Base-by-base conservation (phyloP, 148 eudicot genomes). In the Nepenthes gracilis region DNA sequence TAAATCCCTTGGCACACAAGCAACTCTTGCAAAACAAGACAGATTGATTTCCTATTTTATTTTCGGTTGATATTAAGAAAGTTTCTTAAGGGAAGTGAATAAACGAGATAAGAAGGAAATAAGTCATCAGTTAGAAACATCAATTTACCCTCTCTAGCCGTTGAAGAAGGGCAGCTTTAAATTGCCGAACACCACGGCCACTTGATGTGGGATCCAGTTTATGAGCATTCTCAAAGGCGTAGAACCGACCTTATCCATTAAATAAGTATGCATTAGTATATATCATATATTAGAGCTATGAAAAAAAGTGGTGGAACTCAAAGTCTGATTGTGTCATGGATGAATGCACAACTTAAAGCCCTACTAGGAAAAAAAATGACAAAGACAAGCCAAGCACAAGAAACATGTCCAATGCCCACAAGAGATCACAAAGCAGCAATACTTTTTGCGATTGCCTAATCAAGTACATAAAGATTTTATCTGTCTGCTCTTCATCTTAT, bases 181-280 rank as follows among this genome's bases (percentile, higher is more conserved):
- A 83, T 58, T 83, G 88, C 57, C 85, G 88, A 69, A 83, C 88
- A 38, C 88, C 88, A 68, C 88, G 85, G 48, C 88, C 88, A 69
- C 88, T 83, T 57, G 88, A 83, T 64, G 88, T 83, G 40, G 85
- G 88, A 77, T 83, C 88, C 15, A 80, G 74, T 56, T 71, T 70
- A 68, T 83, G 85, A 66, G 85, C 85, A 67, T 80, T 80, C 77
- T 80, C 88, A 67, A 83, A 83, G 43, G 88, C 88, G 71, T 83
- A 83, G 67, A 83, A 80, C 54, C 88, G 88, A 64, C 88, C 88
- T 83, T 5, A 49, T 5, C 15, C 53, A 49, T 11, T 12, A 49
- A 49, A 11, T 2, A 11, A 49, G 11, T 5, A 49, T 5, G 13
- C 2, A 49, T 2, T 49, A 49, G 11, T 11, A n/a, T 2, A 49